These are phyloP conservation scores for Mycothermus thermophilus DNA, from an alignment of 495 filamentous ascomycete species.

Conservation along the genomic window DNA sequence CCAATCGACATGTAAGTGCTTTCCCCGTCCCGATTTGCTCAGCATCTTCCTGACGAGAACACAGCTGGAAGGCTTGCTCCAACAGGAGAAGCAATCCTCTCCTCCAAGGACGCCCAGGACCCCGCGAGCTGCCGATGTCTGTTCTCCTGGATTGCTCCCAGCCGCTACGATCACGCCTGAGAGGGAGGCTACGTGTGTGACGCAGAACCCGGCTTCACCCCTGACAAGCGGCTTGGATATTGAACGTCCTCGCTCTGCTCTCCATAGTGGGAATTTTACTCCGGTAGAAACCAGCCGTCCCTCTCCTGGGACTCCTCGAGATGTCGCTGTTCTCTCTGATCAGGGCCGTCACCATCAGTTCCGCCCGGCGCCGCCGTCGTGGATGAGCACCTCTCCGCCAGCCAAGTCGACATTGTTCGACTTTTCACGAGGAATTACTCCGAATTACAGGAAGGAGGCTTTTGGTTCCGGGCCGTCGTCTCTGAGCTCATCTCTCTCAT, in stretches of 20 bases:
- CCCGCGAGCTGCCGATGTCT: no score
- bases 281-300: constrained; percentile 37
- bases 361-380: constrained; percentile 7
- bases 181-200: constrained; percentile 20
- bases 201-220: no score
- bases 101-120: constrained; percentile 24
- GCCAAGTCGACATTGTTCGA: no score
- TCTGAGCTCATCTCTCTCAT: constrained; percentile 59
- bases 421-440: no score
- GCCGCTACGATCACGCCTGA: constrained; percentile 30
- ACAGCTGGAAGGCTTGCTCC: constrained; percentile 30
- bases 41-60: background rate
- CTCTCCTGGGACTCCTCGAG: background rate
- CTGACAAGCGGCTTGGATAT: constrained; percentile 47
- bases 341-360: constrained; percentile 4
- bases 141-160: constrained; percentile 24
- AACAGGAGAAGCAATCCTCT: constrained; percentile 13
- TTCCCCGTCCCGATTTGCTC: background rate
- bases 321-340: background rate
- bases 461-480: constrained; percentile 42
- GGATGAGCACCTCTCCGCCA: constrained; percentile 36
- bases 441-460: constrained; percentile 13
- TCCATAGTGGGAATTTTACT: constrained; percentile 83
- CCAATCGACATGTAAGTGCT: constrained; percentile 46
- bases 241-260: constrained; percentile 69